Evolutionary conservation across 371 early-diverging fungal species (phyloP).

Genomic region (Cladochytrium tenue): DNA sequence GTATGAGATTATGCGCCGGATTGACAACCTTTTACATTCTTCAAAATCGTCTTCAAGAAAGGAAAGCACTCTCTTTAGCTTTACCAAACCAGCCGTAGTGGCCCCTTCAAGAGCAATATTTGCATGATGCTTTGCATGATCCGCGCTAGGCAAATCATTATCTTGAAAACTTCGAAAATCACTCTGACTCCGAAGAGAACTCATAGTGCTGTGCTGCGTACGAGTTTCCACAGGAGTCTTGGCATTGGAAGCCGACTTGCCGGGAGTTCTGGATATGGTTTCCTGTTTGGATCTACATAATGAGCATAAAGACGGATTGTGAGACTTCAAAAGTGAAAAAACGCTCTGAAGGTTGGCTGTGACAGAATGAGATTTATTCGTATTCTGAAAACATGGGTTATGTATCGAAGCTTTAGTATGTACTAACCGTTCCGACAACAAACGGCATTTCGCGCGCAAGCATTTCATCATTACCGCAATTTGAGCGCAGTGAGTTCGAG

Average conservation of each 20-base stretch:
- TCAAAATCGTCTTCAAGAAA: conserved; percentile 15
- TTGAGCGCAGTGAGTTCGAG: background rate
- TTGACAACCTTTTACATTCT: conserved; percentile 7
- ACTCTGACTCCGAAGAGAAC: conserved; percentile 4
- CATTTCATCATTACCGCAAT: background rate
- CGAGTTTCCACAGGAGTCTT: background rate
- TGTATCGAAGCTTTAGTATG: background rate
- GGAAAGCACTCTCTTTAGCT: conserved; percentile 25
- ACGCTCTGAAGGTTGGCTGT: conserved; percentile 55
- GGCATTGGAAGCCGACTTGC: background rate
- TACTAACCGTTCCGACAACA: conserved; percentile 42
- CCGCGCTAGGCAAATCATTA: background rate
- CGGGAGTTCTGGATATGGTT: background rate
- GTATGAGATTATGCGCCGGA: background rate
- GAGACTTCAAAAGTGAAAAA: conserved; percentile 49
- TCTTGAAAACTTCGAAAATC: background rate
- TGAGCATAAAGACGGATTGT: conserved; percentile 51
- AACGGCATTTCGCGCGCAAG: conserved; percentile 50
- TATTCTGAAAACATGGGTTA: conserved; percentile 20
- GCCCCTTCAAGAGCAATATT: conserved; percentile 17
- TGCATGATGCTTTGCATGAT: conserved; percentile 19
- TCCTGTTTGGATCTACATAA: conserved; percentile 36
- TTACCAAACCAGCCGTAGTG: conserved; percentile 7
- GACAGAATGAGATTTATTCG: conserved; percentile 50
- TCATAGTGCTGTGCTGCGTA: background rate